These are phyloP conservation scores for rapeseed (Brassica napus) DNA, from an alignment of 345 rosid genomes.

Conservation along the genomic window DNA sequence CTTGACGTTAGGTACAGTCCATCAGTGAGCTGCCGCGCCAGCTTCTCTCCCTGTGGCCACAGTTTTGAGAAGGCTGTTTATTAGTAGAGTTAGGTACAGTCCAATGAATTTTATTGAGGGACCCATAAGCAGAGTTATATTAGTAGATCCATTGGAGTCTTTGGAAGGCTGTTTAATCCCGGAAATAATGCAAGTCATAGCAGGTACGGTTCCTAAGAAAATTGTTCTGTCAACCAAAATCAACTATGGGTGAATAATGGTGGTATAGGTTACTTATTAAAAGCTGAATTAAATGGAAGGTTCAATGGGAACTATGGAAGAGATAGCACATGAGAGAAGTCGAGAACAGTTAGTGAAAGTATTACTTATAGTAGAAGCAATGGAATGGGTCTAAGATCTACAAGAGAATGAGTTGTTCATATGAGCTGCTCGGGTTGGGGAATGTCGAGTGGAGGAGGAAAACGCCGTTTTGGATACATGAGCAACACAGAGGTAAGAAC, in stretches of 20 bases:
- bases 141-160: background rate
- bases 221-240: constrained; percentile 4
- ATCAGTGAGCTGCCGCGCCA: background rate
- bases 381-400: background rate
- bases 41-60: background rate
- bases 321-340: background rate
- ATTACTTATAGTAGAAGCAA: background rate
- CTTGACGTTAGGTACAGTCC: background rate
- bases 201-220: background rate
- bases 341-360: background rate
- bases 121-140: too few relatives aligned
- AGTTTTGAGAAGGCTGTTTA: background rate
- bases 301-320: background rate
- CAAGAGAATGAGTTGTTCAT: background rate
- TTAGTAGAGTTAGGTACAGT: too few relatives aligned
- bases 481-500: background rate
- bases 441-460: background rate
- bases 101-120: background rate
- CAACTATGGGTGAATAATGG: background rate
- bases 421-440: background rate
- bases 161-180: background rate
- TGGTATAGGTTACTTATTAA: background rate
- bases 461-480: background rate
- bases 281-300: background rate
- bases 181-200: background rate